Percentiles rank a stretch among this genome's conserved stretches.
Conservation (phyloP, 2,329 filamentous ascomycete species). For the Xylaria sp. region DNA sequence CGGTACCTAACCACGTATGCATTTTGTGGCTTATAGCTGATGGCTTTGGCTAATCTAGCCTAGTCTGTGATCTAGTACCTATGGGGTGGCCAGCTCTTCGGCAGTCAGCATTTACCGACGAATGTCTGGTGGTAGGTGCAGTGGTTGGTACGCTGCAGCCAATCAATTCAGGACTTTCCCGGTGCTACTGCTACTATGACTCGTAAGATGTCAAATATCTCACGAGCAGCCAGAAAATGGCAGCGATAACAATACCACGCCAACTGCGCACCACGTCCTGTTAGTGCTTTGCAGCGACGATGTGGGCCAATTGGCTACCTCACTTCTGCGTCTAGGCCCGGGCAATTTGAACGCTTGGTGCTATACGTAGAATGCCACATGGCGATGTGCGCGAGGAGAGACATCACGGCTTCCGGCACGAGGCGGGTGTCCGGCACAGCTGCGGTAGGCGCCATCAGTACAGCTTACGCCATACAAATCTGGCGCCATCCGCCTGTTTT, state of each 20-base stretch:
- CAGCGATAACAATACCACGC: neutral
- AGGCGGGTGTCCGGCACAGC: constrained; percentile 18
- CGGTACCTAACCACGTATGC: too few relatives aligned
- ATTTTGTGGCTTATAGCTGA: too few relatives aligned
- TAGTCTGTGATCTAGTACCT: too few relatives aligned
- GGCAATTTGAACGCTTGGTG: neutral
- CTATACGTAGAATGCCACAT: neutral
- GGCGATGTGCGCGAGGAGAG: neutral
- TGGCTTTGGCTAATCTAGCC: too few relatives aligned
- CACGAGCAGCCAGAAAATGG: neutral
- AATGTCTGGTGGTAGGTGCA: too few relatives aligned
- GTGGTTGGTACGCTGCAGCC: too few relatives aligned
- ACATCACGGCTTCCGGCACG: constrained; percentile 21
- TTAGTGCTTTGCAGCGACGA: neutral
- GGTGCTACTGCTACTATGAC: too few relatives aligned
- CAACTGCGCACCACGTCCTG: neutral
- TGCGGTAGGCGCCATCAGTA: neutral
- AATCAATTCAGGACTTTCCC: too few relatives aligned
- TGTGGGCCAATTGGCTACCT: neutral
- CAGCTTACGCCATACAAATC: neutral
- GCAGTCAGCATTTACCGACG: too few relatives aligned
- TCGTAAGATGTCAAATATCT: too few relatives aligned
- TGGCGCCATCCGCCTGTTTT: neutral
- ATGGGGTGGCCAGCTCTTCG: neutral
- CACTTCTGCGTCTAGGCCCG: too few relatives aligned